Base-by-base conservation (phyloP, 2,329 filamentous ascomycete species). In the Cercospora sojina region DNA sequence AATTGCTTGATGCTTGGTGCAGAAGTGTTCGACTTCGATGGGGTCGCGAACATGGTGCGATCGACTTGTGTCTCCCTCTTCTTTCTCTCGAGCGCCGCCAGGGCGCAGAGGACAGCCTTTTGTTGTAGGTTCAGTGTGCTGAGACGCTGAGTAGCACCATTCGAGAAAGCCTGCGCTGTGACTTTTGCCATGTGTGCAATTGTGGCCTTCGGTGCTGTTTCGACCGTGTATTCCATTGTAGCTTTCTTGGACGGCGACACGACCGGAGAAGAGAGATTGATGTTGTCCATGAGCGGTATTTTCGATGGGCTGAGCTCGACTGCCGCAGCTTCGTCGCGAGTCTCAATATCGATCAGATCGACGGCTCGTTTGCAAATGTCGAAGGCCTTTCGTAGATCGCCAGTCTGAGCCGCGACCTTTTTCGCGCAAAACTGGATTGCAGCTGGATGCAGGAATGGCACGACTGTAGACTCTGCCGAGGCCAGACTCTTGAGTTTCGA, bases 401-500 rank as follows among this genome's bases (percentile, higher is more conserved):
- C 95, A 0, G 92, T 97, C 77, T 98, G 94, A 62, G 91, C 92
- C 3, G 95, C 91, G 16, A 99, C 92, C 78, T 98, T 99, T 77
- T 95, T 92, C 7, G 95, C 91, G 77, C 94, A 96, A 53, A 99
- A 88, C 74, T 96, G 92, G 72, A 99, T 93, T 18, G 95, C 95
- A 12, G 92, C 91, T 0, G 94, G 94, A 74, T 98, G 94, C 66
- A 99, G 87, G 75, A 98, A 97, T 0, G 95, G 95, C 3, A 96
- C 81, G 67, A 3, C 79, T 79, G 38, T 86, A 79, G 25, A 76
- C 73, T 23, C 78, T 74, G 57, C 66, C 8, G 64, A 25, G n/a
- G 61, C 62, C 25, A 96, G 83, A 7, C 88, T 90, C 77, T 88
- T 91, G 56, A 99, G 88, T 65, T 94, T 92, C 8, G 88, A 88